A percentile compares a stretch with the other conserved stretches of the same genome.
phyloP scores from a whole-genome alignment of 148 eudicot species.

The Fallopia convolvulus region DNA sequence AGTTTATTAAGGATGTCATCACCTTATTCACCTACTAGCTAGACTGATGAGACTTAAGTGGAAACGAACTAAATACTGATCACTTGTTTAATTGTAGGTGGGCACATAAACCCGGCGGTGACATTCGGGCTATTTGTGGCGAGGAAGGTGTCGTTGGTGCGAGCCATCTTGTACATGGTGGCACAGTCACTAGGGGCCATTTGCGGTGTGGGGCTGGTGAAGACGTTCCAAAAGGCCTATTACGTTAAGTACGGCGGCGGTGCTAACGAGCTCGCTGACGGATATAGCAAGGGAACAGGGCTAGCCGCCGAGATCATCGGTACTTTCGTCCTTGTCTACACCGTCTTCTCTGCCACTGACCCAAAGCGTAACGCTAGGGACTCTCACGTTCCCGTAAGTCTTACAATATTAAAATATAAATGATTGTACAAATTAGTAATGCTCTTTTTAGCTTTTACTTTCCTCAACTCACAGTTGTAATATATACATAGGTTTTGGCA shows the following conservation, averaged over 20 bases:
- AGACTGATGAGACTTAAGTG: too few relatives aligned
- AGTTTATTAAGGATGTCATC: too few relatives aligned
- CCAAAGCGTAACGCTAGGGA: constrained; percentile 13
- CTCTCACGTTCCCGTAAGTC: constrained; percentile 9
- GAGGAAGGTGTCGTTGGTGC: constrained; percentile 15
- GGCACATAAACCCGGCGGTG: constrained; percentile 27
- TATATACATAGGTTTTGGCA: constrained; percentile 14
- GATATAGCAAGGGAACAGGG: constrained; percentile 10
- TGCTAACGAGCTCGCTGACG: constrained; percentile 9
- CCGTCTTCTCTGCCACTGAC: constrained; percentile 12
- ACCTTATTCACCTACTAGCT: too few relatives aligned
- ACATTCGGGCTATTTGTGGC: constrained; percentile 22
- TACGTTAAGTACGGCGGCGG: constrained; percentile 8
- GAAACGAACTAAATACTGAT: neutral
- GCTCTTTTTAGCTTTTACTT: too few relatives aligned
- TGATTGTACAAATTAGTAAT: too few relatives aligned
- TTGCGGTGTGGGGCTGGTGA: constrained; percentile 20
- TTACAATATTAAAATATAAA: neutral
- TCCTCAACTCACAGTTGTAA: too few relatives aligned
- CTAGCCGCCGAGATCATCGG: constrained; percentile 18
- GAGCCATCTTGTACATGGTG: constrained; percentile 15
- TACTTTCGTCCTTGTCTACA: constrained; percentile 7
- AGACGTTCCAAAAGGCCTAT: constrained; percentile 15
- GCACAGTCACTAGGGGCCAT: constrained; percentile 23
- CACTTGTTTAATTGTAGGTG: constrained; percentile 11